Conservation (phyloP, 1,139 yeast species). For the Tardiomyces digboiensis region DNA sequence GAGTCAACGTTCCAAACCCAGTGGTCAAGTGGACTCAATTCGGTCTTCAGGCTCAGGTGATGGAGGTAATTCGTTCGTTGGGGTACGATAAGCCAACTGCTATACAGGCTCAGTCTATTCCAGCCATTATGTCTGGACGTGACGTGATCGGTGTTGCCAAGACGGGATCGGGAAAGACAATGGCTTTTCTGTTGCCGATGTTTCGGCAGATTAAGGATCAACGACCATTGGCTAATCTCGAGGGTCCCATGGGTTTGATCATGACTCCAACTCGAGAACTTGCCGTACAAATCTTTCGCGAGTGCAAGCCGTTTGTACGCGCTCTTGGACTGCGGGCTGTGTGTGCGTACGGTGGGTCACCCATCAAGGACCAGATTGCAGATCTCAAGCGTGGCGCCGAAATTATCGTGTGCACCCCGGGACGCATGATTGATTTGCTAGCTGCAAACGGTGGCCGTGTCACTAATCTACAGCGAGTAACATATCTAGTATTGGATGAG, state of each 20-base stretch:
- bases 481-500: slow-evolving; percentile 86
- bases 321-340: slow-evolving; percentile 44
- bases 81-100: slow-evolving; percentile 65
- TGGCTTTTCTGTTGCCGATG: slow-evolving; percentile 79
- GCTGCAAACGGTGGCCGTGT: slow-evolving; percentile 80
- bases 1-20: slow-evolving; percentile 54
- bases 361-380: slow-evolving; percentile 73
- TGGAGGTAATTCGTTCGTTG: slow-evolving; percentile 43
- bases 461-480: slow-evolving; percentile 55
- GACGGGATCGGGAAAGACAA: slow-evolving; percentile 95
- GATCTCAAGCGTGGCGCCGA: slow-evolving; percentile 73
- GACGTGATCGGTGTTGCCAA: slow-evolving; percentile 93
- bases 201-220: slow-evolving; percentile 76
- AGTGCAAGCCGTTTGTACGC: slow-evolving; percentile 49
- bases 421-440: slow-evolving; percentile 81
- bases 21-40: slow-evolving; percentile 71
- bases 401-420: slow-evolving; percentile 90
- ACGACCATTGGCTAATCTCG: slow-evolving; percentile 40
- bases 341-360: slow-evolving; percentile 94
- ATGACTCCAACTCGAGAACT: slow-evolving; percentile 92
- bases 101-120: slow-evolving; percentile 87
- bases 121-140: slow-evolving; percentile 81
- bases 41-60: slow-evolving; percentile 57
- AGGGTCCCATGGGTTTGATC: slow-evolving; percentile 74
- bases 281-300: slow-evolving; percentile 74